Conservation (phyloP, 2,329 filamentous ascomycete genomes). For the Alternaria arbusti region DNA sequence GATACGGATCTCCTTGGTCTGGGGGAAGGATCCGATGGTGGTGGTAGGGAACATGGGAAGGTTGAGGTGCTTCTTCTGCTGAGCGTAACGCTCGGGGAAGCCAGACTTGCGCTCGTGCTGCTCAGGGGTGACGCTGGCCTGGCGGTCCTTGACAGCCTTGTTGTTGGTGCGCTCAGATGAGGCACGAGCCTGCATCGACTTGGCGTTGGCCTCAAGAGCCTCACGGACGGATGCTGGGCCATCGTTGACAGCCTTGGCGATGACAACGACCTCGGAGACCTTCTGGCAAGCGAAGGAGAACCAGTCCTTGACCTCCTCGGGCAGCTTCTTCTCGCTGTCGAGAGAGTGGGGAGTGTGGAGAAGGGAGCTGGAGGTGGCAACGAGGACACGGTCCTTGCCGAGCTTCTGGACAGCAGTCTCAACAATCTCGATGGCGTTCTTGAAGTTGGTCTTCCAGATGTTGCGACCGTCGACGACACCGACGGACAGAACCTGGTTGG, state of each 20-base stretch:
- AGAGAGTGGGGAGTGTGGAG: conserved; percentile 99
- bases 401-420: conserved; percentile 93
- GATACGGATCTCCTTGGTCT: conserved; percentile 98
- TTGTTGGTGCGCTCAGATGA: conserved; percentile 96
- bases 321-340: conserved; percentile 97
- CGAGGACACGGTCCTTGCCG: conserved; percentile 95
- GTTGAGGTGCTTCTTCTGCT: conserved; percentile 91
- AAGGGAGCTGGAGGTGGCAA: conserved; percentile 95
- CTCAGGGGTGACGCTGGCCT: conserved; percentile 80
- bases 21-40: conserved; percentile 98
- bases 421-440: conserved; percentile 88
- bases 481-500: conserved; percentile 88
- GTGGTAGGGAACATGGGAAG: conserved; percentile 98
- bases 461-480: conserved; percentile 99
- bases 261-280: conserved; percentile 84
- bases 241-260: conserved; percentile 96
- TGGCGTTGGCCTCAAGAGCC: conserved; percentile 95
- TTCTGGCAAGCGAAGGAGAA: conserved; percentile 99
- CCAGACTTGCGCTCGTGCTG: conserved; percentile 92
- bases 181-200: conserved; percentile 88
- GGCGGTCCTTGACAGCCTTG: conserved; percentile 95
- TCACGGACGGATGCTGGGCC: conserved; percentile 85
- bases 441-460: conserved; percentile 99
- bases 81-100: conserved; percentile 82
- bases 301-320: conserved; percentile 92